Conservation (phyloP, 768 basidiomycete genomes). For the Gyrodon lividus region DNA sequence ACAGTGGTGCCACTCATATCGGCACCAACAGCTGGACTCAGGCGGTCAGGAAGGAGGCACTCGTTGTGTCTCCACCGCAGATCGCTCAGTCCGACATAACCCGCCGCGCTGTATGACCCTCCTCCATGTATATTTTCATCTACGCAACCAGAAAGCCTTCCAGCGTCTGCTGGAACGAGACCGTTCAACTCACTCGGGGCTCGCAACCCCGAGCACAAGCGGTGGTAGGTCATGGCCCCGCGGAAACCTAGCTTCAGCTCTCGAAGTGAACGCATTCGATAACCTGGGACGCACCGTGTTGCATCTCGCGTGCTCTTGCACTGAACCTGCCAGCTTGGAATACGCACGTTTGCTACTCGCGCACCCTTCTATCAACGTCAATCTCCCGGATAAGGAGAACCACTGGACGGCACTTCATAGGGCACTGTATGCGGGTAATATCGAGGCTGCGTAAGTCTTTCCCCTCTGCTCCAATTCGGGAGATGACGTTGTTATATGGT, state of each 20-base stretch:
- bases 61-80: constrained; percentile 21
- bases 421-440: constrained; percentile 77
- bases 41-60: constrained; percentile 26
- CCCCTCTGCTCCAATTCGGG: background rate
- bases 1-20: constrained; percentile 10
- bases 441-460: constrained; percentile 62
- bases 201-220: constrained; percentile 40
- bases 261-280: constrained; percentile 73
- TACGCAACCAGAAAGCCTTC: constrained; percentile 73
- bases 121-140: constrained; percentile 75
- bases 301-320: constrained; percentile 73
- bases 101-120: constrained; percentile 59
- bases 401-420: constrained; percentile 92
- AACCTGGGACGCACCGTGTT: constrained; percentile 73
- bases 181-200: constrained; percentile 33
- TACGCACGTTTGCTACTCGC: constrained; percentile 76
- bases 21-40: constrained; percentile 18
- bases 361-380: constrained; percentile 76
- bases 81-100: constrained; percentile 14
- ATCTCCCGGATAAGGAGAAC: constrained; percentile 77
- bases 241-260: constrained; percentile 36
- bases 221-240: constrained; percentile 59
- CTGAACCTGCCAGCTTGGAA: constrained; percentile 63
- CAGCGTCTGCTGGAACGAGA: constrained; percentile 65
- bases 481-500: background rate